Evolutionary conservation across 768 basidiomycete species (phyloP).

Genomic region (Rhizopogon rudus): DNA sequence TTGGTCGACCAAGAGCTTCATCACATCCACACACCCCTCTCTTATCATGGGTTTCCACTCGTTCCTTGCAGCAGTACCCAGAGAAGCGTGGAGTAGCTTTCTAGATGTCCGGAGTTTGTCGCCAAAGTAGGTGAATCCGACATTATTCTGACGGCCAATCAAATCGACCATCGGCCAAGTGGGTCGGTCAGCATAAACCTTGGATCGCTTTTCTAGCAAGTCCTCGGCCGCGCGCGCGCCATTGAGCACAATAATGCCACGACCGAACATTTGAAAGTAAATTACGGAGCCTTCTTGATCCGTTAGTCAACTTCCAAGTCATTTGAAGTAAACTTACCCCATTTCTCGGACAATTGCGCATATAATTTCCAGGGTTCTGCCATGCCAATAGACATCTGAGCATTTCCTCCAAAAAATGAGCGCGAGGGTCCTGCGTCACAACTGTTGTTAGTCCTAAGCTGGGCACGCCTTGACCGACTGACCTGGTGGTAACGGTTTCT

Average conservation of each 20-base stretch:
- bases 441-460: too few relatives aligned
- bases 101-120: constrained; percentile 29
- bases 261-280: constrained; percentile 41
- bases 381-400: too few relatives aligned
- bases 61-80: constrained; percentile 23
- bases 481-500: too few relatives aligned
- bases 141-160: constrained; percentile 34
- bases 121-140: constrained; percentile 27
- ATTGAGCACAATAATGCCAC: constrained; percentile 39
- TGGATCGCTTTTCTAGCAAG: constrained; percentile 40
- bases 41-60: constrained; percentile 30
- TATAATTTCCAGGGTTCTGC: background rate
- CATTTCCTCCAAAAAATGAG: too few relatives aligned
- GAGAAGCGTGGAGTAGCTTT: constrained; percentile 31
- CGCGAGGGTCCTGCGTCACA: too few relatives aligned
- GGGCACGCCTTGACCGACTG: too few relatives aligned
- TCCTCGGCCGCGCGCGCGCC: constrained; percentile 34
- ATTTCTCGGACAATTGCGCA: background rate
- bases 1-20: background rate
- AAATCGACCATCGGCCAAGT: constrained; percentile 40
- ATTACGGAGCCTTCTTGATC: constrained; percentile 33
- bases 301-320: constrained; percentile 1
- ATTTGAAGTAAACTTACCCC: background rate
- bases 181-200: constrained; percentile 46
- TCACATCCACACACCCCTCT: constrained; percentile 30